Conservation (phyloP, 148 eudicot genomes). For the Simmondsia chinensis region DNA sequence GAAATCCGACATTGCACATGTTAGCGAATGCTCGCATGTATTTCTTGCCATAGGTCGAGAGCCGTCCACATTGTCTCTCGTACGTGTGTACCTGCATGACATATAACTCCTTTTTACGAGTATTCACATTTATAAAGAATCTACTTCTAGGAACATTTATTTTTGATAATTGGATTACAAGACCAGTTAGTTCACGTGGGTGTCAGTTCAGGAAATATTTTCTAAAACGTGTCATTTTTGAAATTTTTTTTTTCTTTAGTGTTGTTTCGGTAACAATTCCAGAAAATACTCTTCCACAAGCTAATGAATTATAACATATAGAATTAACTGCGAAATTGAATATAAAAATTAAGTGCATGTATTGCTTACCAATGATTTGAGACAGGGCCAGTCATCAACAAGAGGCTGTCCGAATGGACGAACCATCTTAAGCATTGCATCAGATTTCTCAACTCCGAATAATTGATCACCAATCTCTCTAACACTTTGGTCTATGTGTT, state of each 20-base stretch:
- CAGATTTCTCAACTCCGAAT: conserved; percentile 6
- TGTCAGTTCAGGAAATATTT: no score
- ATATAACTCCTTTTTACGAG: no score
- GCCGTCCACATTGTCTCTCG: background rate
- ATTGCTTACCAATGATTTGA: conserved; percentile 19
- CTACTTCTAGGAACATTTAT: no score
- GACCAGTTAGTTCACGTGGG: no score
- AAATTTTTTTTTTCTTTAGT: no score
- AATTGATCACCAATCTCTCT: conserved; percentile 7
- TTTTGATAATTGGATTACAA: no score
- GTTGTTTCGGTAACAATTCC: no score
- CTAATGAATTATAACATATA: no score
- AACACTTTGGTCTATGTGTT: conserved; percentile 22
- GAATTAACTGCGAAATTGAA: no score
- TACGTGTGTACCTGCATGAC: background rate
- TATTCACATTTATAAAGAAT: no score
- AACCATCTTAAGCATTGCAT: background rate
- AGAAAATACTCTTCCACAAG: no score
- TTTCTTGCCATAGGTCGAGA: background rate
- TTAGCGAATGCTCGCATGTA: conserved; percentile 2
- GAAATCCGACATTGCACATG: background rate
- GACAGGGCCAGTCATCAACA: conserved; percentile 39
- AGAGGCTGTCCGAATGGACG: conserved; percentile 19
- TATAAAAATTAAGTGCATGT: background rate
- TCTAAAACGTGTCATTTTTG: no score